A percentile compares a stretch with the other conserved stretches of the same genome.
These are phyloP conservation scores for Aristolochia fimbriata DNA, from an alignment of 164 flowering plant species.

Conservation along the genomic window DNA sequence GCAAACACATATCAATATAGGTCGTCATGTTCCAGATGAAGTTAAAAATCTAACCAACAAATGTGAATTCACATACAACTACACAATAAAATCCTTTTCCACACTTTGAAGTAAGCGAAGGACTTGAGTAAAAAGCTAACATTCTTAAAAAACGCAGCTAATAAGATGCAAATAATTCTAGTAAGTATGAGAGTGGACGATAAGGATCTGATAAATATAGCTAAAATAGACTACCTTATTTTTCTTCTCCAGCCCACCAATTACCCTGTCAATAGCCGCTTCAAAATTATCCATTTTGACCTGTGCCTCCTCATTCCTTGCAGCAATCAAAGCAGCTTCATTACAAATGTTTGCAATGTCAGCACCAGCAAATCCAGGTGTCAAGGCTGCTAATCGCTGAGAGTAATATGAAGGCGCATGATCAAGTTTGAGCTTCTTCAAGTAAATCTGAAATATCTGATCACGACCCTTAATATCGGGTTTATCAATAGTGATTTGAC, in stretches of 20 bases:
- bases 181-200: not conserved
- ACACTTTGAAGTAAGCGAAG: not conserved
- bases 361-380: slow-evolving; percentile 95
- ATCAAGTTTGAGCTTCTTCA: slow-evolving; percentile 65
- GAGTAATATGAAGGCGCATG: slow-evolving; percentile 60
- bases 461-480: slow-evolving; percentile 83
- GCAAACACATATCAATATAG: not conserved
- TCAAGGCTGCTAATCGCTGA: slow-evolving; percentile 80
- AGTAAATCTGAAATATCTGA: slow-evolving; percentile 65
- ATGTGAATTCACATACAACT: not conserved
- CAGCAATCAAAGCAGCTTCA: slow-evolving; percentile 91
- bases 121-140: no score
- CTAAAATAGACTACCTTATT: slow-evolving; percentile 39
- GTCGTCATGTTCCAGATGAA: not conserved
- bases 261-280: slow-evolving; percentile 74
- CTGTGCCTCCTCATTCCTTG: slow-evolving; percentile 41
- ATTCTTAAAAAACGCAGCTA: not conserved
- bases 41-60: not conserved
- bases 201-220: not conserved
- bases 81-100: not conserved
- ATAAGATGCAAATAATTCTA: not conserved
- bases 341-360: slow-evolving; percentile 91
- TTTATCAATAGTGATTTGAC: slow-evolving; percentile 72
- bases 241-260: slow-evolving; percentile 91
- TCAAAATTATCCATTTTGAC: slow-evolving; percentile 78